phyloP scores from a whole-genome alignment of 352 stramenopile genomes.

The Phytopythium helicoides region DNA sequence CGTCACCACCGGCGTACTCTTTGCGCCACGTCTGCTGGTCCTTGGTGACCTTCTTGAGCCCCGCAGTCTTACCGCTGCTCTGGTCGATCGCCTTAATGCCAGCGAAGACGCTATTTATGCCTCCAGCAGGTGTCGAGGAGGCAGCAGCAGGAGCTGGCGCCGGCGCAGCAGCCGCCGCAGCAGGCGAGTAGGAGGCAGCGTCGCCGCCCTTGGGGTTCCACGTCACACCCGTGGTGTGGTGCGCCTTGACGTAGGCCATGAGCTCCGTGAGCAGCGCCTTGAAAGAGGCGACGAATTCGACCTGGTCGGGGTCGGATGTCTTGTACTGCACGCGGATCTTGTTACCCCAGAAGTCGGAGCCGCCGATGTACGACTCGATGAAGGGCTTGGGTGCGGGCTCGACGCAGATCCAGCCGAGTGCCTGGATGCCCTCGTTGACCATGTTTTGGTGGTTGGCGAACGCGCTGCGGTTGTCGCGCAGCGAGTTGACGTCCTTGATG shows the following conservation, averaged over 20 bases:
- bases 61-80: conserved; percentile 90
- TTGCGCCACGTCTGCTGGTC: conserved; percentile 97
- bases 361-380: conserved; percentile 94
- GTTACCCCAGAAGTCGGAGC: conserved; percentile 97
- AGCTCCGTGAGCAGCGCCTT: conserved; percentile 92
- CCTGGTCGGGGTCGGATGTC: conserved; percentile 87
- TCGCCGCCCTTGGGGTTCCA: conserved; percentile 91
- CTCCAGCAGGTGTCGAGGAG: conserved; percentile 39
- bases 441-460: conserved; percentile 88
- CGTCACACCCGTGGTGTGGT: conserved; percentile 93
- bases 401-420: conserved; percentile 78
- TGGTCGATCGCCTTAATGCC: conserved; percentile 88
- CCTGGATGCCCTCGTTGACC: conserved; percentile 85
- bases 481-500: conserved; percentile 76
- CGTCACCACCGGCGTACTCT: conserved; percentile 86
- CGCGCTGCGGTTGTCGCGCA: conserved; percentile 81
- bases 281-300: conserved; percentile 93
- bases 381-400: conserved; percentile 90
- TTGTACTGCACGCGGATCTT: conserved; percentile 97
- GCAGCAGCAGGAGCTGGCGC: conserved; percentile 20
- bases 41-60: conserved; percentile 95
- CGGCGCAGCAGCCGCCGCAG: conserved; percentile 19
- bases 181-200: conserved; percentile 36
- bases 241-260: conserved; percentile 93
- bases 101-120: conserved; percentile 82